These are phyloP conservation scores for Lantana camara DNA, from an alignment of 257 asterid genomes.

Conservation along the genomic window DNA sequence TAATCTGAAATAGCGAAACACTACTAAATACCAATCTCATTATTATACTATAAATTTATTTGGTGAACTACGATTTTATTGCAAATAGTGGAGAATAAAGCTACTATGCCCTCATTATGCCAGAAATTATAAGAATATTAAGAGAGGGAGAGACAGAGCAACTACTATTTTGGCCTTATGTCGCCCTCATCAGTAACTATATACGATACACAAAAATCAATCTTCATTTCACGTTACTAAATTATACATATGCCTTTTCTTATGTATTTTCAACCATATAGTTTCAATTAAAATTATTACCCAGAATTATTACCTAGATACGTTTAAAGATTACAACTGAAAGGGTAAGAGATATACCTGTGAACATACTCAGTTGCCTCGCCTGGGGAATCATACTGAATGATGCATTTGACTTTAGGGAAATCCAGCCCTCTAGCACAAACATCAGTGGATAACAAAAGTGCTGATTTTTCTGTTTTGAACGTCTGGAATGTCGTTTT, in stretches of 20 bases:
- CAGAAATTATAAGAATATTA: neutral
- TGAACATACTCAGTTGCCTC: constrained; percentile 99
- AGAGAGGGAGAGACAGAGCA: too few species aligned
- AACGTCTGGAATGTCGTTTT: constrained; percentile 79
- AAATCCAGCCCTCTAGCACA: constrained; percentile 97
- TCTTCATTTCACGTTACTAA: too few species aligned
- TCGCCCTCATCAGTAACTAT: too few species aligned
- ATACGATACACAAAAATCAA: neutral
- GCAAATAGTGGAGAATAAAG: too few species aligned
- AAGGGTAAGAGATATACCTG: constrained; percentile 54
- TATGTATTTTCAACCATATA: too few species aligned
- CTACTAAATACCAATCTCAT: neutral
- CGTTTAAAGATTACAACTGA: neutral
- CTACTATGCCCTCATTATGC: too few species aligned
- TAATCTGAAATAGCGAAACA: too few species aligned
- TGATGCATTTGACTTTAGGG: constrained; percentile 92
- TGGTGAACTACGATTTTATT: neutral
- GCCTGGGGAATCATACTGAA: constrained; percentile 98
- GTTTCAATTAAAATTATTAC: too few species aligned
- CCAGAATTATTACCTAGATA: neutral
- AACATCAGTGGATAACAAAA: constrained; percentile 88
- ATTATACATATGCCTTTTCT: too few species aligned
- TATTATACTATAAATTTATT: neutral
- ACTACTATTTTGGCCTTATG: too few species aligned
- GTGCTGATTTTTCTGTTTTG: constrained; percentile 83